phyloP scores from a whole-genome alignment of 495 filamentous ascomycete genomes.

The Xylaria castorea region DNA sequence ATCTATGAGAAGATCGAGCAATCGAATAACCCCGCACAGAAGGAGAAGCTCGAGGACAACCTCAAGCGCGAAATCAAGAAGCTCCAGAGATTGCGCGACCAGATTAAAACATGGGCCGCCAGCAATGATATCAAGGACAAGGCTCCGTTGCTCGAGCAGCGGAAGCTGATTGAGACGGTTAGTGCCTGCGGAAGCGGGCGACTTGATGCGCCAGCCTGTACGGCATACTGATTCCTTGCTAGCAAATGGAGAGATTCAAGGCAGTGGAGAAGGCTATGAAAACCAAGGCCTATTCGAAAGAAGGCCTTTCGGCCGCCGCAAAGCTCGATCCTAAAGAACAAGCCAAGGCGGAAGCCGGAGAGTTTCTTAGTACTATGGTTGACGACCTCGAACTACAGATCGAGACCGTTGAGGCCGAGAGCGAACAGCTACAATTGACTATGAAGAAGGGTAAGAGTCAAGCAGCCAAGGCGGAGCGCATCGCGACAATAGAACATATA shows the following conservation, averaged over 20 bases:
- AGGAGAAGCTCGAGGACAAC: conserved; percentile 96
- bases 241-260: conserved; percentile 99
- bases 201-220: neutral
- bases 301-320: conserved; percentile 86
- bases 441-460: conserved; percentile 96
- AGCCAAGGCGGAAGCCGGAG: conserved; percentile 82
- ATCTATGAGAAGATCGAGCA: conserved; percentile 96
- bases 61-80: conserved; percentile 99
- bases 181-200: conserved; percentile 30
- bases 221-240: conserved; percentile 38
- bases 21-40: conserved; percentile 89
- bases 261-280: conserved; percentile 99
- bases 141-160: conserved; percentile 87
- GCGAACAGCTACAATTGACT: conserved; percentile 82
- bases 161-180: conserved; percentile 96
- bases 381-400: conserved; percentile 93
- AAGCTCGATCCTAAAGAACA: conserved; percentile 95
- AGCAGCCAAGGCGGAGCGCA: conserved; percentile 77
- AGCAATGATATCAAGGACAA: conserved; percentile 99
- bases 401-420: conserved; percentile 89
- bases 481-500: conserved; percentile 81
- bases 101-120: conserved; percentile 98
- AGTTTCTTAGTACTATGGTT: conserved; percentile 87
- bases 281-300: conserved; percentile 99
- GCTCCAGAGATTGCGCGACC: conserved; percentile 93